phyloP scores from a whole-genome alignment of 495 filamentous ascomycete genomes.

The Aspergillus sclerotioniger region DNA sequence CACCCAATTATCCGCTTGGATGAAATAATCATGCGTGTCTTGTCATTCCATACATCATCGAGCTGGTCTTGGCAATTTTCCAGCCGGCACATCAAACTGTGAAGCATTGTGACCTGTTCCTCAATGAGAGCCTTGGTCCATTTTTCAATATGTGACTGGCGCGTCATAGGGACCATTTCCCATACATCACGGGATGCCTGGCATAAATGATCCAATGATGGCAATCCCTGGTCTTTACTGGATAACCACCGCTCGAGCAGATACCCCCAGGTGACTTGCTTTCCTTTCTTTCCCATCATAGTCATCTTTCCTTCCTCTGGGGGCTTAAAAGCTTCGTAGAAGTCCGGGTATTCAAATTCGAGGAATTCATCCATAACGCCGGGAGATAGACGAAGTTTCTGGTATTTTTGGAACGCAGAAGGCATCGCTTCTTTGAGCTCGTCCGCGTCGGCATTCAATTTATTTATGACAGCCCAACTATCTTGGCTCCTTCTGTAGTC shows the following conservation, averaged over 20 bases:
- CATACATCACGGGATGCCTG: slow-evolving; percentile 46
- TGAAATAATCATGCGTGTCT: slow-evolving; percentile 43
- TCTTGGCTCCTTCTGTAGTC: slow-evolving; percentile 23
- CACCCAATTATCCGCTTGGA: slow-evolving; percentile 67
- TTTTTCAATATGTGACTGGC: too few species aligned
- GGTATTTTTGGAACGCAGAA: slow-evolving; percentile 26
- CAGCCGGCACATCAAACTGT: slow-evolving; percentile 33
- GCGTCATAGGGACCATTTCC: slow-evolving; percentile 36
- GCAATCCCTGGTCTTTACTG: slow-evolving; percentile 33
- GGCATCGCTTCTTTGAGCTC: slow-evolving; percentile 15
- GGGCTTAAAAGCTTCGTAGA: slow-evolving; percentile 54
- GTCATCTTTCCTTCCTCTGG: slow-evolving; percentile 45
- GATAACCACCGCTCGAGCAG: slow-evolving; percentile 56
- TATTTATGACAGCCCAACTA: slow-evolving; percentile 42
- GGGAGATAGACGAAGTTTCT: slow-evolving; percentile 9
- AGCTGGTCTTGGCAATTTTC: slow-evolving; percentile 43
- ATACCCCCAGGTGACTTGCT: slow-evolving; percentile 44
- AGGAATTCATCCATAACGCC: slow-evolving; percentile 54
- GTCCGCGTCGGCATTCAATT: slow-evolving; percentile 28
- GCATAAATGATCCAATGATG: slow-evolving; percentile 14
- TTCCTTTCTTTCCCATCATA: slow-evolving; percentile 30
- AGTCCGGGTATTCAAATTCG: slow-evolving; percentile 59
- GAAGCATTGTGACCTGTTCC: neutral
- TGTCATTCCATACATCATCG: slow-evolving; percentile 41
- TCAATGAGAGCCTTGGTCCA: too few species aligned